Conservation (phyloP, 225 moss, liverwort and hornwort species). For the Marchantia paleacea region DNA sequence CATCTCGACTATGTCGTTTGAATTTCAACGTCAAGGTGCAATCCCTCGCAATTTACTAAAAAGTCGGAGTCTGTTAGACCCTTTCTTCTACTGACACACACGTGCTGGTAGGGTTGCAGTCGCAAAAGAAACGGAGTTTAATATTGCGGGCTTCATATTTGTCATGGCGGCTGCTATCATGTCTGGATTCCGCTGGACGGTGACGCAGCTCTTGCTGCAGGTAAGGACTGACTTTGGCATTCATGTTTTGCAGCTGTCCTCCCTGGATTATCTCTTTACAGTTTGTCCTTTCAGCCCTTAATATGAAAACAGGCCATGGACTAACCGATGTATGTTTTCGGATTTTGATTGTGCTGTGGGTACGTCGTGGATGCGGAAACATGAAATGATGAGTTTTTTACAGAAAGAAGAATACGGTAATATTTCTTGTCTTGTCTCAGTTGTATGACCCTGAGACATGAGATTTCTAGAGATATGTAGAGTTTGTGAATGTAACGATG, state of each 20-base stretch:
- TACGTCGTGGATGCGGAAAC: conserved; percentile 18
- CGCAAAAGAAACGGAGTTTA: conserved; percentile 82
- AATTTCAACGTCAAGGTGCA: background rate
- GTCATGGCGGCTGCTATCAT: conserved; percentile 84
- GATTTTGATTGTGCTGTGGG: conserved; percentile 13
- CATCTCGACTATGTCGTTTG: background rate
- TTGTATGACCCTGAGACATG: background rate
- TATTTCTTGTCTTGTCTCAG: background rate
- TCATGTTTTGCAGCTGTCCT: background rate
- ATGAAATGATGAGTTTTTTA: conserved; percentile 15
- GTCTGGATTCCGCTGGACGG: conserved; percentile 98
- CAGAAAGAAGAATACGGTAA: conserved; percentile 97
- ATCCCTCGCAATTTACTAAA: background rate
- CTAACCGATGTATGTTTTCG: conserved; percentile 2
- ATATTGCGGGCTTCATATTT: conserved; percentile 76
- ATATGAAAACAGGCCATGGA: background rate
- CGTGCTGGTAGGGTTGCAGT: conserved; percentile 68
- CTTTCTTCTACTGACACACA: conserved; percentile 37
- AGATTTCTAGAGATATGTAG: background rate
- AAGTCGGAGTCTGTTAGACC: too few species aligned
- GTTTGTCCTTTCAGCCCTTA: background rate
- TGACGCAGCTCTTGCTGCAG: conserved; percentile 98
- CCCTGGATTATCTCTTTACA: background rate
- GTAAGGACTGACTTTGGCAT: conserved; percentile 29
- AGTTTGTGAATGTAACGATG: background rate